Percentiles rank a stretch among this genome's conserved stretches.
phyloP scores from a whole-genome alignment of 345 rosid genomes.

The Brassica juncea region DNA sequence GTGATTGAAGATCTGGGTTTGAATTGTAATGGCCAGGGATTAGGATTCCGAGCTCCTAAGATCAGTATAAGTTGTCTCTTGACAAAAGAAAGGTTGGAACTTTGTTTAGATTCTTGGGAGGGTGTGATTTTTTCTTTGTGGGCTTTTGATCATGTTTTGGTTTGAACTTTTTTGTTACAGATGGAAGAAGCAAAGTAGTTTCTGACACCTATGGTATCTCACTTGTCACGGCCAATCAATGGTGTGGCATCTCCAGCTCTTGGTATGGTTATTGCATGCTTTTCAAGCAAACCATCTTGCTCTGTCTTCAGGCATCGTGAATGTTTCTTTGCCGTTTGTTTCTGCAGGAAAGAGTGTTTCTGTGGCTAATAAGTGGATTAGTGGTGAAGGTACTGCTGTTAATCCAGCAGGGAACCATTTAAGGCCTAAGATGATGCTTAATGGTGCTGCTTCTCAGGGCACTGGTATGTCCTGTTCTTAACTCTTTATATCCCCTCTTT shows the following conservation, averaged over 20 bases:
- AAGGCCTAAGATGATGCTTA: constrained; percentile 50
- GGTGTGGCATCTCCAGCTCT: constrained; percentile 45
- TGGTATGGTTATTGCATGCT: constrained; percentile 40
- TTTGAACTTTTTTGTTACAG: constrained; percentile 41
- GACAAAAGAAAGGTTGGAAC: constrained; percentile 62
- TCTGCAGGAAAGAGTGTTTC: constrained; percentile 38
- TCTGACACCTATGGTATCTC: constrained; percentile 46
- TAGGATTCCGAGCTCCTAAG: constrained; percentile 54
- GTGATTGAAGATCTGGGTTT: constrained; percentile 88
- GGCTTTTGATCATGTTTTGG: background rate
- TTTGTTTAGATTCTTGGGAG: background rate
- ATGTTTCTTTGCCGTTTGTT: constrained; percentile 39
- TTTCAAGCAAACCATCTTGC: constrained; percentile 34
- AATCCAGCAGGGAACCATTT: constrained; percentile 46
- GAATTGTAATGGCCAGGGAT: constrained; percentile 58
- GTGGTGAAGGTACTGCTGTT: constrained; percentile 40
- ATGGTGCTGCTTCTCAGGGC: constrained; percentile 59
- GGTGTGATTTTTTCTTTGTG: background rate
- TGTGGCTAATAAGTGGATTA: constrained; percentile 45
- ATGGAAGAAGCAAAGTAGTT: constrained; percentile 73
- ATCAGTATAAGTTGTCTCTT: constrained; percentile 64
- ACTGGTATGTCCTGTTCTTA: constrained; percentile 47
- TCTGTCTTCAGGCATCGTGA: constrained; percentile 48
- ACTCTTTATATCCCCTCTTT: background rate
- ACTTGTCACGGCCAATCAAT: constrained; percentile 46